Evolutionary conservation across 257 asterid species (phyloP), one percentile per base, ranked within the genome.

Genomic region (Capsicum chinense): DNA sequence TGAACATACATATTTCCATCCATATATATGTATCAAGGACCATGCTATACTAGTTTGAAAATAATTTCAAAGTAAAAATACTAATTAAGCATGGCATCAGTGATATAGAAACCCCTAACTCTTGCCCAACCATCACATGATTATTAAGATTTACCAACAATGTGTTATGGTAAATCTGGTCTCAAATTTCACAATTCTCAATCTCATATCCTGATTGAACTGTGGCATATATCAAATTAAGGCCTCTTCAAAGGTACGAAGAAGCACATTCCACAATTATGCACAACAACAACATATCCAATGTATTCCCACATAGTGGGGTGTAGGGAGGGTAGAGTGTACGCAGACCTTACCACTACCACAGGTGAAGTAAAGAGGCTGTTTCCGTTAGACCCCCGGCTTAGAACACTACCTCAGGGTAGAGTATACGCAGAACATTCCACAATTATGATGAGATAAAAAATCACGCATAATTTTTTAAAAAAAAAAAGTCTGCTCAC

Each of bases 401-500:
- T 26, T 26, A 26, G 26, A 26, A 26, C 26, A 0, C 26, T 26
- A 26, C 26, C 26, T 26, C 26, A 26, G 26, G 26, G 26, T 26
- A 26, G 26, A 26, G 26, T 26, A 0, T 26, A 26, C 26, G 1
- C 26, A 26, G 26, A 26, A 26, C 26, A 26, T 26, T 26, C 26
- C 26, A 26, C 26, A 26, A 26, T 26, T 26, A 26, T 26, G 26
- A 47, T 19, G 58, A 71, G 14, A 7, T 74, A 74, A 33, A 78
- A 33, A 54, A 33, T 47, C 42, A 78, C 64, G 26, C 15, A 14
- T 52, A 1, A 76, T 13, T 12, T 59, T n/a, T 2, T 57, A n/a
- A 17, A 3, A 8, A 13, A 13, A 3, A 50, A 15, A 19, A 54
- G 64, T 54, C 9, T 39, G 48, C 95, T 93, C 86, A 96, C 99